Percentiles rank a stretch among this genome's conserved stretches.
These are phyloP conservation scores for Chaetomium olivaceum DNA, from an alignment of 2,329 filamentous ascomycete species.

Conservation along the genomic window DNA sequence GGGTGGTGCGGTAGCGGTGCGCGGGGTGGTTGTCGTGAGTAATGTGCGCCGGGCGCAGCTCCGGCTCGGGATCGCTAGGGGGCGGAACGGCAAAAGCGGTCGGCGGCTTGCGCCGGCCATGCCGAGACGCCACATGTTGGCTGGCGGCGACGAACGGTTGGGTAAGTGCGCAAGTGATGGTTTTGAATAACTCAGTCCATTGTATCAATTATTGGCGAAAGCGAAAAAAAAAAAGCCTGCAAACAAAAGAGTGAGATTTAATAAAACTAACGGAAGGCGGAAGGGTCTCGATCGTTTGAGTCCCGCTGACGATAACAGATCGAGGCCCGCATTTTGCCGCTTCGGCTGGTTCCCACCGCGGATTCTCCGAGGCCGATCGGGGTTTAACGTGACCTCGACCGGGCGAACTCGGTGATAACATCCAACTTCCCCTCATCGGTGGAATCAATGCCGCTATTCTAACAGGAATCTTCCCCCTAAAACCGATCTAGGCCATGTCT, in stretches of 20 bases:
- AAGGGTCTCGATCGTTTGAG: background rate
- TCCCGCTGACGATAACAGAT: slow-evolving; percentile 9
- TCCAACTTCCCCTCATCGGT: background rate
- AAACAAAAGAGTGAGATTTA: background rate
- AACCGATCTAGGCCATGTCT: background rate
- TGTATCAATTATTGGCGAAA: background rate
- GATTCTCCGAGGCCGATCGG: slow-evolving; percentile 12
- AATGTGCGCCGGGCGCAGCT: background rate
- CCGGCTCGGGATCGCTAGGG: slow-evolving; percentile 1
- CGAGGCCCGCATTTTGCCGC: slow-evolving; percentile 14
- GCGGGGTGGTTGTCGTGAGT: background rate
- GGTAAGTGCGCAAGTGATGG: background rate
- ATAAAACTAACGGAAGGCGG: background rate
- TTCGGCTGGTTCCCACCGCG: background rate
- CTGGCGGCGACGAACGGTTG: background rate
- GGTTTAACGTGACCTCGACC: background rate
- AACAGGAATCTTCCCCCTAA: background rate
- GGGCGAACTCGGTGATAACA: background rate
- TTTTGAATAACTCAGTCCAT: slow-evolving; percentile 15
- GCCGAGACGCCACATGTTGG: slow-evolving; percentile 20
- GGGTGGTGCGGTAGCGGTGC: background rate
- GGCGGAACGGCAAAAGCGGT: background rate
- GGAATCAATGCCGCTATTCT: background rate
- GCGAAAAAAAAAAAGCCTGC: background rate
- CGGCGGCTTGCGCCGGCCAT: slow-evolving; percentile 12